Conservation (phyloP, 805 yeast genomes). For the Saccharomycopsis sp. region DNA sequence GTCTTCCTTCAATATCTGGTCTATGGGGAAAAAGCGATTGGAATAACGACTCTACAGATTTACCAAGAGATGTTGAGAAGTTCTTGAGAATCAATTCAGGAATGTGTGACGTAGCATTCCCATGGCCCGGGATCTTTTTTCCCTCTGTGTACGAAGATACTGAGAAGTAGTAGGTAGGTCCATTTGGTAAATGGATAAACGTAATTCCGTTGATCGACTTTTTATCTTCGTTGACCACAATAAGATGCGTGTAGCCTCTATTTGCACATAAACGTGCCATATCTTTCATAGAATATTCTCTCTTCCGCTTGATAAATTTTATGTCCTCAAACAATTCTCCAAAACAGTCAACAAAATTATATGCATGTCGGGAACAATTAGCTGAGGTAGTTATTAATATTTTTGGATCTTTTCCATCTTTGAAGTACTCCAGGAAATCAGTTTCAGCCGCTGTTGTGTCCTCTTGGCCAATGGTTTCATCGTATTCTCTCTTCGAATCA, state of each 20-base stretch:
- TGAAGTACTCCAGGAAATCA: slow-evolving; percentile 55
- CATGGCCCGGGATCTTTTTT: slow-evolving; percentile 77
- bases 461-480: slow-evolving; percentile 61
- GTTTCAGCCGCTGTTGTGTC: slow-evolving; percentile 43
- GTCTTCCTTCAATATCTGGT: slow-evolving; percentile 94
- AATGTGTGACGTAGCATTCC: slow-evolving; percentile 80
- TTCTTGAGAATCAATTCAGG: slow-evolving; percentile 92
- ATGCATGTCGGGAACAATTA: slow-evolving; percentile 78
- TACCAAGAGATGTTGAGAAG: slow-evolving; percentile 87
- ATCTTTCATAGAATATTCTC: slow-evolving; percentile 76
- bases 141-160: slow-evolving; percentile 71
- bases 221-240: slow-evolving; percentile 91
- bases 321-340: slow-evolving; percentile 81
- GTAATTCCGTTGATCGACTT: slow-evolving; percentile 74
- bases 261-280: slow-evolving; percentile 79
- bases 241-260: slow-evolving; percentile 79
- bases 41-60: slow-evolving; percentile 86
- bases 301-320: slow-evolving; percentile 80
- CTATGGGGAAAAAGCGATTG: slow-evolving; percentile 87
- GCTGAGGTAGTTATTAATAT: slow-evolving; percentile 86
- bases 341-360: slow-evolving; percentile 81
- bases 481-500: slow-evolving; percentile 77
- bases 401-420: slow-evolving; percentile 61
- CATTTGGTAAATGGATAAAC: slow-evolving; percentile 87
- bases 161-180: slow-evolving; percentile 92